Percentiles rank a stretch among this genome's conserved stretches.
These are phyloP conservation scores for Chloranthus sessilifolius DNA, from an alignment of 164 flowering plant species.

Conservation along the genomic window DNA sequence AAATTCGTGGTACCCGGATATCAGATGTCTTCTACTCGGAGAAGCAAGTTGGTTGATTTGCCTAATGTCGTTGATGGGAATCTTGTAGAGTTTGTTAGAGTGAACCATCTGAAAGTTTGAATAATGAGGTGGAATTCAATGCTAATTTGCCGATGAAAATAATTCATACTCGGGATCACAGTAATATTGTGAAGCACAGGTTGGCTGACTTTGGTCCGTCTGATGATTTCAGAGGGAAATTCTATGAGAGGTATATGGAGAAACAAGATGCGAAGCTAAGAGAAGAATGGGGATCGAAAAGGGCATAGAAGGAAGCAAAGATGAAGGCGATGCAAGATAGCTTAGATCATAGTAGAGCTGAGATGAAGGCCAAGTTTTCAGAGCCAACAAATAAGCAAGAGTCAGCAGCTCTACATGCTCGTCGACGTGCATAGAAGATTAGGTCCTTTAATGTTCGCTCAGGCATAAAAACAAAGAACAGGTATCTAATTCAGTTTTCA, in stretches of 20 bases:
- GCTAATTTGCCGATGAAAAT: slow-evolving; percentile 27
- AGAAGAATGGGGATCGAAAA: slow-evolving; percentile 69
- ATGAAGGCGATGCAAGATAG: slow-evolving; percentile 86
- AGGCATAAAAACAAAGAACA: slow-evolving; percentile 43
- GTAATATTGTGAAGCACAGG: slow-evolving; percentile 25
- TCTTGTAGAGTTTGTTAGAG: slow-evolving; percentile 22
- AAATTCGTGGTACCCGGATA: slow-evolving; percentile 80
- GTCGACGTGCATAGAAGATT: slow-evolving; percentile 62
- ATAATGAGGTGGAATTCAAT: slow-evolving; percentile 22
- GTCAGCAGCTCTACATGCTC: slow-evolving; percentile 44
- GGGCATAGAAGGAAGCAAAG: slow-evolving; percentile 84
- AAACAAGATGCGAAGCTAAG: slow-evolving; percentile 81
- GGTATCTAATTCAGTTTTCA: no score
- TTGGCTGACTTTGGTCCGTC: slow-evolving; percentile 38
- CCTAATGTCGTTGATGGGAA: slow-evolving; percentile 24
- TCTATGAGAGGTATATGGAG: slow-evolving; percentile 73
- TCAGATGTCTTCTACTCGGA: slow-evolving; percentile 48
- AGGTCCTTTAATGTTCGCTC: slow-evolving; percentile 52
- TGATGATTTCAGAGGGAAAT: slow-evolving; percentile 69
- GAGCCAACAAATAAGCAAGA: slow-evolving; percentile 43
- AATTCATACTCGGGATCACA: slow-evolving; percentile 28
- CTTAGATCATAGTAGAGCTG: slow-evolving; percentile 71
- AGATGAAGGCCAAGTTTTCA: slow-evolving; percentile 68
- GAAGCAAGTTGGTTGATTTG: slow-evolving; percentile 43
- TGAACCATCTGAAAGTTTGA: slow-evolving; percentile 31